Percentiles rank a stretch among this genome's conserved stretches.
Conservation (phyloP, 2,329 filamentous ascomycete genomes). For the Aspergillus ibericus region DNA sequence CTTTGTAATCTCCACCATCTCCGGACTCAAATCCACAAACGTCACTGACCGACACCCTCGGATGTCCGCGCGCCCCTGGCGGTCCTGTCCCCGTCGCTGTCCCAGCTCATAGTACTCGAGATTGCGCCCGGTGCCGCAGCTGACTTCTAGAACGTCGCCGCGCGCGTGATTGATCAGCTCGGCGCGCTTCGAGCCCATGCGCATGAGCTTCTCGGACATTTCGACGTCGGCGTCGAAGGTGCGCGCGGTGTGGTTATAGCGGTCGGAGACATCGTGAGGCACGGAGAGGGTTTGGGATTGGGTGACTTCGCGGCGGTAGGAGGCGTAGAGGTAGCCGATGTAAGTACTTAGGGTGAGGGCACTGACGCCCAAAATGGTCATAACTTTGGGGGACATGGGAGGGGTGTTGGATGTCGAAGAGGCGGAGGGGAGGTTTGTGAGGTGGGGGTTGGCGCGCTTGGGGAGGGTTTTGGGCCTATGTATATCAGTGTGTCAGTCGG, state of each 20-base stretch:
- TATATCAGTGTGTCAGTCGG: conserved; percentile 10
- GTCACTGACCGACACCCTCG: conserved; percentile 44
- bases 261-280: conserved; percentile 47
- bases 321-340: conserved; percentile 45
- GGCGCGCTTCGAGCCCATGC: conserved; percentile 42
- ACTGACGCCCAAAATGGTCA: conserved; percentile 41
- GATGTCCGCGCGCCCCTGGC: conserved; percentile 30
- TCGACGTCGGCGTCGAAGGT: conserved; percentile 50
- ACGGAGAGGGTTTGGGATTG: conserved; percentile 33
- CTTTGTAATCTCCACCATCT: conserved; percentile 49
- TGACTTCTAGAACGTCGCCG: conserved; percentile 52
- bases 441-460: conserved; percentile 27
- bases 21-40: conserved; percentile 50
- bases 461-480: conserved; percentile 19
- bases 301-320: conserved; percentile 40
- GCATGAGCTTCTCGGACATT: conserved; percentile 44
- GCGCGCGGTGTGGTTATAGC: conserved; percentile 46
- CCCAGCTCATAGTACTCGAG: conserved; percentile 47
- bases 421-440: conserved; percentile 23
- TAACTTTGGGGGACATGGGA: conserved; percentile 31
- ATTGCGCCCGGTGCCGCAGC: conserved; percentile 53
- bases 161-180: conserved; percentile 44
- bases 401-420: conserved; percentile 9
- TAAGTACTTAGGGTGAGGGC: conserved; percentile 46
- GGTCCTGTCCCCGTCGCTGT: conserved; percentile 32